Evolutionary conservation across 768 basidiomycete species (phyloP).

Genomic region (Leccinum incarnatum): DNA sequence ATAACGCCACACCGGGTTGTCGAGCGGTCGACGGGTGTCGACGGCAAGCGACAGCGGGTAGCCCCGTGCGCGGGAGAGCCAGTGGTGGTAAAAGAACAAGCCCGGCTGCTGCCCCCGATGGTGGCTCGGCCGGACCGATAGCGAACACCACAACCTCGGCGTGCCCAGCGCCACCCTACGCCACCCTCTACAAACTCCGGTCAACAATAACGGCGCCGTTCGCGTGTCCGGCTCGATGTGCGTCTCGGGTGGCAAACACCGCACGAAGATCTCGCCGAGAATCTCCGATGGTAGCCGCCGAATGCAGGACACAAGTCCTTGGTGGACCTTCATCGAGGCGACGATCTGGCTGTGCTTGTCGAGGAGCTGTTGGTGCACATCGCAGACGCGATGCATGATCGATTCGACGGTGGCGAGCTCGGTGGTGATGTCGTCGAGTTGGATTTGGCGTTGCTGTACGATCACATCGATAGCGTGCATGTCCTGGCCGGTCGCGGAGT

Average conservation of each 20-base stretch:
- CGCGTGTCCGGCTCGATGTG: slow-evolving; percentile 23
- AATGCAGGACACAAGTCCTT: slow-evolving; percentile 30
- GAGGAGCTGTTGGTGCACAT: slow-evolving; percentile 9
- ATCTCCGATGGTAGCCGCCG: slow-evolving; percentile 43
- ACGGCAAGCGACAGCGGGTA: slow-evolving; percentile 24
- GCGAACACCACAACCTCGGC: slow-evolving; percentile 48
- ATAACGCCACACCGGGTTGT: slow-evolving; percentile 19
- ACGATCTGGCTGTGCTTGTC: slow-evolving; percentile 13
- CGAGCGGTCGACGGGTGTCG: slow-evolving; percentile 7
- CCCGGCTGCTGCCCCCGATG: slow-evolving; percentile 8
- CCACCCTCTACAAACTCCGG: slow-evolving; percentile 44
- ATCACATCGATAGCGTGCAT: slow-evolving; percentile 14
- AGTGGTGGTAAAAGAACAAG: slow-evolving; percentile 15
- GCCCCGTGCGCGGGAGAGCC: slow-evolving; percentile 19
- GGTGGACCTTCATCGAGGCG: slow-evolving; percentile 20
- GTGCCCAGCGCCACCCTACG: slow-evolving; percentile 36
- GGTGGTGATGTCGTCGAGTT: slow-evolving; percentile 11
- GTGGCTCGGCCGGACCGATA: slow-evolving; percentile 21
- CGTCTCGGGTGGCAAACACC: slow-evolving; percentile 31
- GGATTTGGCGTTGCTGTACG: slow-evolving; percentile 11
- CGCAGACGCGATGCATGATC: slow-evolving; percentile 11
- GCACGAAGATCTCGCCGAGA: slow-evolving; percentile 44
- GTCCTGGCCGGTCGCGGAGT: slow-evolving; percentile 12
- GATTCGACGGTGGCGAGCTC: slow-evolving; percentile 15
- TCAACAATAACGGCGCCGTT: slow-evolving; percentile 37